Base-by-base conservation (phyloP, 257 asterid genomes). In the Solanum commersonii region DNA sequence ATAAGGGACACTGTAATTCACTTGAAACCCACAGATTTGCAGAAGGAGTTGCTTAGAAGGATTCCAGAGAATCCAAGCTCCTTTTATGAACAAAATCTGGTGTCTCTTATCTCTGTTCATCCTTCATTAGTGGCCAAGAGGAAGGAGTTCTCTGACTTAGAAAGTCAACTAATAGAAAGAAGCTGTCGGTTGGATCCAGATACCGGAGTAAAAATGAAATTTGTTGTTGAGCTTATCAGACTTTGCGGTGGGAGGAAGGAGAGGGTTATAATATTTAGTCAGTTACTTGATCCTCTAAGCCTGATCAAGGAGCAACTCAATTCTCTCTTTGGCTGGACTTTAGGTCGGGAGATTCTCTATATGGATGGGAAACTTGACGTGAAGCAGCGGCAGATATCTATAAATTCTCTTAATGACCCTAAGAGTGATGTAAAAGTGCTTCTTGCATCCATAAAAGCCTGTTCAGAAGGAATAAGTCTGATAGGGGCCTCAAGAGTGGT, bases 401-500 rank as follows among this genome's bases (percentile, higher is more conserved):
- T 59, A 59, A 59, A 59, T 59, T 59, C 27, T 8, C 13, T 59
- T 59, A 59, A 59, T 59, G 12, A 59, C 25, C 67, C 27, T 20
- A 59, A 20, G 27, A 59, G 27, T 59, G 67, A 59, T 20, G 67
- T 59, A 59, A 59, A 59, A 59, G 67, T 59, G 27, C 67, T 59
- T 3, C 67, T 59, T 59, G 67, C 67, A 59, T 59, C 67, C 25
- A 59, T 22, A 59, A 59, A 59, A 59, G 67, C 67, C 27, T 59
- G 67, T 22, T 59, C 67, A 59, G 67, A 59, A 59, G 67, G 67
- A 22, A 59, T 59, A 42, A 94, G 87, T 89, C 77, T 96, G 12
- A 94, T 95, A 2, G 99, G 98, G 37, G 98, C 98, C 4, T 96
- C 98, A 1, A 91, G 98, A 40, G 98, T 95, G 4, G 95, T 96